Base-by-base conservation (phyloP, 2,329 filamentous ascomycete genomes). In the Chaetomiaceae sp. region DNA sequence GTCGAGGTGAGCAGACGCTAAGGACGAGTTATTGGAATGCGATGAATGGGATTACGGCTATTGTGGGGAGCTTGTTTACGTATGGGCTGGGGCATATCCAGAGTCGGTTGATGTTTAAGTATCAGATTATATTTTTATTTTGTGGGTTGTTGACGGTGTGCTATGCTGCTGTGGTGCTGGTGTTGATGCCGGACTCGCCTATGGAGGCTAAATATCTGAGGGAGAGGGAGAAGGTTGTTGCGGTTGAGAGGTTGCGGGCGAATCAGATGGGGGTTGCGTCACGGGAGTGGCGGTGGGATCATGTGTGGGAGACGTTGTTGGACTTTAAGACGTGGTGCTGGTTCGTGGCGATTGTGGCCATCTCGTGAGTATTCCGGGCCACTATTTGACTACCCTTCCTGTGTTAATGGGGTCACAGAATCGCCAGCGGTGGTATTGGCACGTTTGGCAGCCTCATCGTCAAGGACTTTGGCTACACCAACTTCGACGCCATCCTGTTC, bases 181-280 rank as follows among this genome's bases (percentile, higher is more conserved):
- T 75, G 16, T 75, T 77, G 45, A 81, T 86, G 72, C 83, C 83
- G 0, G 83, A 86, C 57, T 82, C 79, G 0, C 82, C 83, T 0
- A 75, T 82, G 60, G 73, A 78, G 19, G 74, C 80, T 1, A 78
- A 74, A 17, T 84, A 82, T 43, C 69, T 85, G 2, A 70, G 66
- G 0, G 71, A 76, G 4, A 68, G 77, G 13, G 81, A 85, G 40
- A 82, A 78, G 35, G 41, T 50, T 14, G 35, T 50, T 30, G 79
- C 81, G 0, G 73, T 83, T 10, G 80, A 84, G 59, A 70, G 80
- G 40, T 60, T 79, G 12, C 66, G 76, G 1, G 73, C 72, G 58
- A 79, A 79, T 40, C 76, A 78, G 44, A 70, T 67, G 56, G 71
- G 70, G 0, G 67, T 73, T 10, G 63, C 63, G 7, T 68, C 65